Base-by-base conservation (phyloP, 1,139 yeast genomes). In the Suhomyces coccinellae region DNA sequence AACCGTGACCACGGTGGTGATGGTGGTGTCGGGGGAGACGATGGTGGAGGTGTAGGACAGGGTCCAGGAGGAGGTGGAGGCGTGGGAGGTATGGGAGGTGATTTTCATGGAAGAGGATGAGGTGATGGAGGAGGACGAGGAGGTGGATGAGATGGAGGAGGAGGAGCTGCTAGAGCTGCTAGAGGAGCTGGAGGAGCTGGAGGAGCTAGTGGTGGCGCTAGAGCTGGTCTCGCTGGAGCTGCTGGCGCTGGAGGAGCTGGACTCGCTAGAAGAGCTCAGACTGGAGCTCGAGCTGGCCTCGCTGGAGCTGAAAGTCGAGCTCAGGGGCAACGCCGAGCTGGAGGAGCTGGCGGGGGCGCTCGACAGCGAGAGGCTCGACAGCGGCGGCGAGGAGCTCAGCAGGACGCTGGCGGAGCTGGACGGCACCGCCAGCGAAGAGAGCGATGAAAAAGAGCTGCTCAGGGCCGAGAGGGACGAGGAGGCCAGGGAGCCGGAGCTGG, bases 221-320 rank as follows among this genome's bases (percentile, higher is more conserved):
- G 22, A 15, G 5, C 22, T 16, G n/a, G n/a, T n/a, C n/a, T n/a
- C n/a, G 22, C 20, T 13, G 5, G 41, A 33, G 16, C 26, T 17
- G 24, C 34, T 32, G 52, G 81, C 80, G 46, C 67, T 75, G 9
- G 75, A 74, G 17, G 66, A 72, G 35, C 67, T 83, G 4, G 65
- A 69, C 3, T 40, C 16, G 39, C n/a, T 13, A 13, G 28, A 14
- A 17, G 12, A n/a, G n/a, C n/a, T n/a, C n/a, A n/a, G n/a, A 14
- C 31, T 26, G 14, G 38, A 27, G 31, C 37, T 34, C 12, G 30
- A 22, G 6, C 30, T 34, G 16, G 36, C 11, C 10, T 14, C 11
- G 15, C 15, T 9, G 15, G 28, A 17, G 28, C 36, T 33, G 36
- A 22, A 17, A n/a, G n/a, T n/a, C n/a, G n/a, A n/a, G 13, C 31